Base-by-base conservation (phyloP, 208 protist species). In the Leishmania lainsoni region DNA sequence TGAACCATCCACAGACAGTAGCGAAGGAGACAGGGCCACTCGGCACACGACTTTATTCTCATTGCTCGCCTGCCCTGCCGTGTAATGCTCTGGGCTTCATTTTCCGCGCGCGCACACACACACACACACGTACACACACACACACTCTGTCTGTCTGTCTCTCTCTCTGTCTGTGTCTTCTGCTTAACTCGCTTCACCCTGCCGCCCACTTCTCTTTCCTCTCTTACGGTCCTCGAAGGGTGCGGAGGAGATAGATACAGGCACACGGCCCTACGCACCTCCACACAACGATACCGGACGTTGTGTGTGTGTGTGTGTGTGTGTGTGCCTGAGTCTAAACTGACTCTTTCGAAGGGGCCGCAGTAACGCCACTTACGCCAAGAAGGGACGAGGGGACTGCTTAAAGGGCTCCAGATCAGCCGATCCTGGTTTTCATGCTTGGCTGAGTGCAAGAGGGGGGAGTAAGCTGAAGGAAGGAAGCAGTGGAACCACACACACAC, bases 301-400 rank as follows among this genome's bases (percentile, higher is more conserved):
- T 45, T 6, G 65, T 71, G 63, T 83, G 70, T 70, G 73, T 76
- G 63, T 83, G 70, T 70, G 73, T 76, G 17, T 42, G 5, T 63
- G 70, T 35, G 79, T 72, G 54, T 29, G 12, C 26, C 1, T 0
- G 58, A 9, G 26, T 29, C 26, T n/a, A 63, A n/a, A n/a, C 26
- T 26, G 58, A 32, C 58, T 26, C 26, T 2, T 14, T 63, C 58
- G 6, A 22, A 29, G 58, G 58, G 10, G 58, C 26, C 26, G 26
- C 58, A 29, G 58, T 63, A 10, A 29, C 58, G 26, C 26, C 26
- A 42, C 65, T 42, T 6, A 29, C 6, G 32, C 65, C n/a, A 22
- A 70, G 39, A 42, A 22, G 65, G 29, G 3, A 8, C 12, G 0
- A 20, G 14, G 35, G 32, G 65, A 9, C 58, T 63, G 29, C 26